Evolutionary conservation across 2,329 filamentous ascomycete species (phyloP), one percentile per base, ranked within the genome.

Genomic region (Teratosphaeria destructans): DNA sequence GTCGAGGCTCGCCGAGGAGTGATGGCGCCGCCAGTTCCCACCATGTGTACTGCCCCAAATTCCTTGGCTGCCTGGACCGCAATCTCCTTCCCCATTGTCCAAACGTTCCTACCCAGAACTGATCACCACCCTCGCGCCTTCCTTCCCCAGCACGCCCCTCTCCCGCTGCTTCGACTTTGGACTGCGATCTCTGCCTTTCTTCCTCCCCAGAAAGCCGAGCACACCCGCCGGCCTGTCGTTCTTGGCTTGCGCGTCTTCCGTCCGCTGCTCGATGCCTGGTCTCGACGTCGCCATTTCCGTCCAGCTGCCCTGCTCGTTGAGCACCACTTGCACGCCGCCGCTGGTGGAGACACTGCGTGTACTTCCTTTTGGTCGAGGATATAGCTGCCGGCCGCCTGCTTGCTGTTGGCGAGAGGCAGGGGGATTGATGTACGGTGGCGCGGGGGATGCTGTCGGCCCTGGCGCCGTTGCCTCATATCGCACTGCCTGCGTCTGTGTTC

Each of bases 261-360:
- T 37, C 11, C 23, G 14, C 57, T 57, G 19, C 57, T 55, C 35
- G 47, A 93, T 78, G 3, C 87, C 91, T 56, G 87, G 83, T 68
- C 90, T 92, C 68, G 92, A 88, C 61, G 92, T 87, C 55, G 90
- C 90, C 72, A 96, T 82, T 63, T 95, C 89, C 54, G 88, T 92
- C 93, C 92, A 97, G 73, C 88, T 93, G 61, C 90, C 89, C 16
- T 87, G 85, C 68, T 91, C 91, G 67, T 95, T 92, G 43, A 97
- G 82, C 23, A 94, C 92, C 67, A 96, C 89, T 73, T 95, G 90
- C 59, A 96, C 85, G 19, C 93, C 93, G 57, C 92, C 92, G 3
- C 87, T 84, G 68, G 89, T 86, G 65, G 87, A 90, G 60, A 84
- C 85, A 60, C 90, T 87, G 57, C 89, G 82, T 61, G 86, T 86